Percentiles rank a stretch among this genome's conserved stretches.
phyloP scores from a whole-genome alignment of 306 rosid genomes.

The Sicyos edulis region DNA sequence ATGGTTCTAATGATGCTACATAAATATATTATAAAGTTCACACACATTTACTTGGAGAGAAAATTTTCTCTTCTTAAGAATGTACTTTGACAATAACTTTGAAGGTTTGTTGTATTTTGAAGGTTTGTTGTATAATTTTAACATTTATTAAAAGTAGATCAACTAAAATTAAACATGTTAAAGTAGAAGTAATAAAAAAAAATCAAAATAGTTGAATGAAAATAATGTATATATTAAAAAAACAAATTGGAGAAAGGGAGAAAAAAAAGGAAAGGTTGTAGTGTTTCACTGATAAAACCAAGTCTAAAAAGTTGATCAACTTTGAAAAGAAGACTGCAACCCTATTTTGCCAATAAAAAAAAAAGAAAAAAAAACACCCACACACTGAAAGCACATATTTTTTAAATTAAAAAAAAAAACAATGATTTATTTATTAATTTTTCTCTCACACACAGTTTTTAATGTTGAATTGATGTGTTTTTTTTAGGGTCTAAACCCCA shows the following conservation, averaged over 20 bases:
- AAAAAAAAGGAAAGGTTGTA: background rate
- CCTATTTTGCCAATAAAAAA: slow-evolving; percentile 30
- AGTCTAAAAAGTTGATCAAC: slow-evolving; percentile 31
- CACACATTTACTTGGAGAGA: too few species aligned
- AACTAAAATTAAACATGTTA: too few species aligned
- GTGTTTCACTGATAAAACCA: slow-evolving; percentile 35
- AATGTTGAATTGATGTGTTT: slow-evolving; percentile 10
- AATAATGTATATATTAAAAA: too few species aligned
- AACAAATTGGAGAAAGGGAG: slow-evolving; percentile 25
- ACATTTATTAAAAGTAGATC: too few species aligned
- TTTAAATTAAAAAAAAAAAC: background rate
- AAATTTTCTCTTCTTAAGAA: too few species aligned
- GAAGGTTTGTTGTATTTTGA: too few species aligned
- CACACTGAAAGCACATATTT: background rate
- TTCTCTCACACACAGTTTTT: background rate
- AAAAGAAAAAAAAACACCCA: slow-evolving; percentile 12
- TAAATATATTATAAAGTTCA: too few species aligned
- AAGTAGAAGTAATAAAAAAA: too few species aligned
- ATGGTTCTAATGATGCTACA: too few species aligned
- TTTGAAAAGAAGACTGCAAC: slow-evolving; percentile 18
- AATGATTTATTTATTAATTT: background rate
- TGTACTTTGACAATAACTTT: too few species aligned
- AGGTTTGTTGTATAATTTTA: too few species aligned
- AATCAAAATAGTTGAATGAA: too few species aligned
- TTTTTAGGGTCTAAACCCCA: slow-evolving; percentile 27